Evolutionary conservation across 2,329 filamentous ascomycete genomes (phyloP).

Genomic region (Botryosphaeria dothidea): DNA sequence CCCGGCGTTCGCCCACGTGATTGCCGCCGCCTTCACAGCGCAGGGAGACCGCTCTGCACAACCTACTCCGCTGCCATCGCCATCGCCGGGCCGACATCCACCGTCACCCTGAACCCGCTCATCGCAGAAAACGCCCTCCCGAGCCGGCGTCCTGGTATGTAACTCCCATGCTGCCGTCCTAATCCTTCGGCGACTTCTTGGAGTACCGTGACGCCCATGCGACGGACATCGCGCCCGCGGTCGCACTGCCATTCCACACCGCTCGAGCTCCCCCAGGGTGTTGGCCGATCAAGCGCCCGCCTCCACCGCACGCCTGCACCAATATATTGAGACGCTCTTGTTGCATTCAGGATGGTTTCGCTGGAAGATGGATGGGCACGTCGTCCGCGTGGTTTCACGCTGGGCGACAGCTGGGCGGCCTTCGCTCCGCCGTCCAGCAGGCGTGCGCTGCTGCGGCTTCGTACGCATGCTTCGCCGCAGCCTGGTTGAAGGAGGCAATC

Average conservation of each 20-base stretch:
- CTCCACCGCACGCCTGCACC: not conserved
- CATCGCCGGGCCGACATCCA: conserved; percentile 10
- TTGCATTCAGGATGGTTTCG: conserved; percentile 7
- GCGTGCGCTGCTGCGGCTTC: not conserved
- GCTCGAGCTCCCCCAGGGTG: conserved; percentile 4
- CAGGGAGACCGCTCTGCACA: conserved; percentile 17
- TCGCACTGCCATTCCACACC: conserved; percentile 11
- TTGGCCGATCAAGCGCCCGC: not conserved
- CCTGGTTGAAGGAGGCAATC: not conserved
- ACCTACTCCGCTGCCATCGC: conserved; percentile 17
- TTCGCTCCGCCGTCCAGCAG: not conserved
- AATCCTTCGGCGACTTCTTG: not conserved
- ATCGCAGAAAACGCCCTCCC: not conserved
- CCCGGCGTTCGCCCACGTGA: not conserved
- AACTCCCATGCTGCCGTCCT: conserved; percentile 5
- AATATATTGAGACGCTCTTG: conserved; percentile 4
- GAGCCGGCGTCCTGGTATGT: conserved; percentile 11
- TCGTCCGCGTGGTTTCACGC: not conserved
- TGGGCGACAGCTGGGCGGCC: not conserved
- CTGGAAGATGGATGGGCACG: conserved; percentile 2
- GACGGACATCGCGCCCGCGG: conserved; percentile 6
- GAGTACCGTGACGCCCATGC: not conserved
- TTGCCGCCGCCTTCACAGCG: not conserved
- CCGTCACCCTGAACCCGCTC: conserved; percentile 11
- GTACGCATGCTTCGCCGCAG: not conserved